Base-by-base conservation (phyloP, 805 yeast species). In the Candida ipomoeae region DNA sequence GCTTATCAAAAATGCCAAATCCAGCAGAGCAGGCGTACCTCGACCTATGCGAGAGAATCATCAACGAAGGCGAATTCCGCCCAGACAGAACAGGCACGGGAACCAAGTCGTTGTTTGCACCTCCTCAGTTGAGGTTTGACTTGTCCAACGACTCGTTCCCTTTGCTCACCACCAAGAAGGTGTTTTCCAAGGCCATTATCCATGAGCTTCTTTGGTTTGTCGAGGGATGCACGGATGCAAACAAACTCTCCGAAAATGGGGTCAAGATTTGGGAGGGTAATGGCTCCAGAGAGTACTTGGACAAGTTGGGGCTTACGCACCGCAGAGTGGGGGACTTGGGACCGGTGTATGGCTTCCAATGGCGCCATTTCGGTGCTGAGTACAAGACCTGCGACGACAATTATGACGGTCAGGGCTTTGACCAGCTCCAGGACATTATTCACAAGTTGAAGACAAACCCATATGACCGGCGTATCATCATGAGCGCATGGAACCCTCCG, bases 261-360 rank as follows among this genome's bases (percentile, higher is more conserved):
- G 95, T 94, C n/a, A 91, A 83, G 63, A 94, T 94, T 49, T 94
- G 99, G 99, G 99, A 94, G 67, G 99, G 99, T 15, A 94, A 94
- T 66, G 99, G 98, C 10, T 87, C 96, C 35, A 77, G 97, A 53
- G 96, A 89, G 67, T 94, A 82, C 65, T 73, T 94, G 48, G 97
- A 94, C 65, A 78, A 81, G 3, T 70, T 90, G 35, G 99, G 98
- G 0, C 77, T 94, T 42, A 77, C 78, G 0, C 75, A 87, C 52
- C 83, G 96, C 64, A 75, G 90, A 52, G 97, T 83, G 60, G 98
- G 98, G 49, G 99, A 94, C 69, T 69, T 94, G 59, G 99, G 99
- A 1, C 99, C 99, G 1, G 97, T 94, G 2, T 94, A 94, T 66
- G 99, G 99, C 0, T 94, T 94, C 71, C 99, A 94, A 69, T 94